phyloP scores from a whole-genome alignment of 2,329 filamentous ascomycete species.

The Magnaporthiopsis rhizophila region DNA sequence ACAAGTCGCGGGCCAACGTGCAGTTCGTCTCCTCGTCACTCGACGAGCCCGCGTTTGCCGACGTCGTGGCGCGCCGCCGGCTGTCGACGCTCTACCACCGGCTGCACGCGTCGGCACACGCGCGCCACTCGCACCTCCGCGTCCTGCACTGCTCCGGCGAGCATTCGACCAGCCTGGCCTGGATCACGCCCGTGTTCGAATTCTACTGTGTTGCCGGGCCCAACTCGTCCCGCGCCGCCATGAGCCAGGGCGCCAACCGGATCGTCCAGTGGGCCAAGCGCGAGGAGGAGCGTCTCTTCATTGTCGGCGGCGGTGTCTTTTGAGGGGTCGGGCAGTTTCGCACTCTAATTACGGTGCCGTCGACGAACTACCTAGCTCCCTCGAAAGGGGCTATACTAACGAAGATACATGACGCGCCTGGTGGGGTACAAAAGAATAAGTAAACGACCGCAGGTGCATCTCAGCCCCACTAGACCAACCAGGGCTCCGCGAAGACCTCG shows the following conservation, averaged over 20 bases:
- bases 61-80: conserved; percentile 53
- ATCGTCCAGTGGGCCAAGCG: conserved; percentile 85
- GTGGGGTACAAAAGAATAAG: not conserved
- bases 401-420: not conserved
- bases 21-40: conserved; percentile 91
- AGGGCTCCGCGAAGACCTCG: not conserved
- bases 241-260: conserved; percentile 81
- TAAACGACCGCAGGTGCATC: not conserved
- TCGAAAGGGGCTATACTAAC: not conserved
- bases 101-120: conserved; percentile 78
- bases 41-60: conserved; percentile 43
- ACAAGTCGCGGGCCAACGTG: conserved; percentile 90
- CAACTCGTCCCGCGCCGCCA: conserved; percentile 50
- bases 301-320: conserved; percentile 92
- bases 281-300: conserved; percentile 91
- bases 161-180: conserved; percentile 76
- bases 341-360: not conserved
- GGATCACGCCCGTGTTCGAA: conserved; percentile 87
- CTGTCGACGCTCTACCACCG: conserved; percentile 80
- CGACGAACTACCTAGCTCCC: not conserved
- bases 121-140: conserved; percentile 75
- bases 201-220: conserved; percentile 91
- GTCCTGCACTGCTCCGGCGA: conserved; percentile 71
- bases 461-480: not conserved
- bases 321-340: conserved; percentile 21